Evolutionary conservation across 192 early-diverging fungal genomes (phyloP).

Genomic region (Phycomyces nitens): DNA sequence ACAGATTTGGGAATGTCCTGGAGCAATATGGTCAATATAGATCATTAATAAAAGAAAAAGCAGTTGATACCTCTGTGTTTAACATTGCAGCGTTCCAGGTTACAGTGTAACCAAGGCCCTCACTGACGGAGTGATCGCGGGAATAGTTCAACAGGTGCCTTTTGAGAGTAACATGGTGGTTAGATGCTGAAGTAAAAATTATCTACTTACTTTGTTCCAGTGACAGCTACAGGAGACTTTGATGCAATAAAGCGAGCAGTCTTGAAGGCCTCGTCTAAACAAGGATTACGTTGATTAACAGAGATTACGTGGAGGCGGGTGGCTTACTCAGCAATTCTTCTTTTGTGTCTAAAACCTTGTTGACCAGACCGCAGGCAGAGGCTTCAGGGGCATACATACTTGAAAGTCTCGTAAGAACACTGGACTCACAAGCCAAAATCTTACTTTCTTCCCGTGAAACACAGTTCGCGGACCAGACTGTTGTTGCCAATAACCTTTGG

Average conservation of each 20-base stretch:
- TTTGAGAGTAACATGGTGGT: no score
- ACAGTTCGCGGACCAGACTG: constrained; percentile 88
- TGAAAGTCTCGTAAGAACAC: constrained; percentile 10
- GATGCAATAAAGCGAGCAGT: constrained; percentile 72
- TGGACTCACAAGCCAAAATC: constrained; percentile 10
- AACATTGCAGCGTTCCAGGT: constrained; percentile 88
- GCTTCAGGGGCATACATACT: constrained; percentile 60
- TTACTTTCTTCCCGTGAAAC: constrained; percentile 76
- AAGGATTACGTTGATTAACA: background rate
- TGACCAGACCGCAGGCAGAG: constrained; percentile 53
- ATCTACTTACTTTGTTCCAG: constrained; percentile 77
- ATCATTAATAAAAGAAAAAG: background rate
- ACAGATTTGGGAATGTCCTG: constrained; percentile 48
- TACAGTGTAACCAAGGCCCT: constrained; percentile 83
- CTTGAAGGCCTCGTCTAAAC: constrained; percentile 57
- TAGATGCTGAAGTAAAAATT: no score
- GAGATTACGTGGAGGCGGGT: background rate
- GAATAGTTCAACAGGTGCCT: constrained; percentile 83
- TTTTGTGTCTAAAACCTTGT: constrained; percentile 43
- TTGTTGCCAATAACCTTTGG: constrained; percentile 92
- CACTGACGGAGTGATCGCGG: constrained; percentile 86
- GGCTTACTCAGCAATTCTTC: constrained; percentile 49
- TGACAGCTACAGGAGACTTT: constrained; percentile 85
- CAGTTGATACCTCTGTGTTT: constrained; percentile 55
- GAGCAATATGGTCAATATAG: background rate